Conservation (phyloP, 257 asterid genomes). For the Penstemon eatonii region DNA sequence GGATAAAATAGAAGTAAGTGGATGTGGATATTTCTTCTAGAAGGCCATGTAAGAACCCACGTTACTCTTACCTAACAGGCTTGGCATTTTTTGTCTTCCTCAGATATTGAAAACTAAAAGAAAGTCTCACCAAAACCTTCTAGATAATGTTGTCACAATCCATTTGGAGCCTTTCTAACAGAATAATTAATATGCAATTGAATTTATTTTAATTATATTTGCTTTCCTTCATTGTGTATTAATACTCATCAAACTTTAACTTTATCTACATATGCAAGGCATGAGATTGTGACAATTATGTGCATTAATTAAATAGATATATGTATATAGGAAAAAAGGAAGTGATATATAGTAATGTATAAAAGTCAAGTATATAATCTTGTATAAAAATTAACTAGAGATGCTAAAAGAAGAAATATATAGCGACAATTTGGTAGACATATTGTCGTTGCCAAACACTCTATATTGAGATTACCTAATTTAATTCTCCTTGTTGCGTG, state of each 20-base stretch:
- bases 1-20: slow-evolving; percentile 23
- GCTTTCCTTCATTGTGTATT: not conserved
- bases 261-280: not conserved
- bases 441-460: no score
- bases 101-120: slow-evolving; percentile 17
- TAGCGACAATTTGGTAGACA: no score
- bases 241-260: not conserved
- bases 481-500: no score
- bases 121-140: slow-evolving; percentile 22
- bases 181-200: slow-evolving; percentile 3
- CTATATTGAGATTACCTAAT: no score
- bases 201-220: no score
- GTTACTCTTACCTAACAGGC: slow-evolving; percentile 35
- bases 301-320: not conserved
- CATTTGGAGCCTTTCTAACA: slow-evolving; percentile 23
- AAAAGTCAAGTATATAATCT: no score
- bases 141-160: slow-evolving; percentile 14
- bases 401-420: no score
- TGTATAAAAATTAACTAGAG: no score
- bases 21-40: slow-evolving; percentile 39
- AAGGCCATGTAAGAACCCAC: slow-evolving; percentile 37
- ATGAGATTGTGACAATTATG: not conserved
- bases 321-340: not conserved
- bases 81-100: slow-evolving; percentile 27
- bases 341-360: no score